Evolutionary conservation across 129 eudicot genomes (phyloP).

Genomic region (Mikania micrantha): DNA sequence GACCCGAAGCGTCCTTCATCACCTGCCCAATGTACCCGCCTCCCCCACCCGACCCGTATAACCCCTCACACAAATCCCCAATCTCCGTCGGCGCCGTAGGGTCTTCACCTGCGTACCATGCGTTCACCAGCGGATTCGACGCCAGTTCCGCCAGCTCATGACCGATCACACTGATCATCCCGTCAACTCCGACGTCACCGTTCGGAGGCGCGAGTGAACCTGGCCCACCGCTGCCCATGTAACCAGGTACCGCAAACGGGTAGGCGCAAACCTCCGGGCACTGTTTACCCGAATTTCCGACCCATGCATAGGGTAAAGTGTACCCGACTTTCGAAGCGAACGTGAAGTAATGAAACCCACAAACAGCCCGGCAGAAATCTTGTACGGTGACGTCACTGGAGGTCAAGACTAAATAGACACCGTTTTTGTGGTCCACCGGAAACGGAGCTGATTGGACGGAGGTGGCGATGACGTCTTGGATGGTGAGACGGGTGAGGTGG

Average conservation of each 20-base stretch:
- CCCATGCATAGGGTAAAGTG: conserved; percentile 92
- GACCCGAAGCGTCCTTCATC: conserved; percentile 52
- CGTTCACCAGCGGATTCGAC: conserved; percentile 66
- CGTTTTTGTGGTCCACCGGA: conserved; percentile 63
- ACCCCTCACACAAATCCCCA: conserved; percentile 77
- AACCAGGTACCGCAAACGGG: conserved; percentile 81
- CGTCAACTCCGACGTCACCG: conserved; percentile 66
- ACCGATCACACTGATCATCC: conserved; percentile 72
- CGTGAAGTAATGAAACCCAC: conserved; percentile 93
- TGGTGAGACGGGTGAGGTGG: conserved; percentile 67
- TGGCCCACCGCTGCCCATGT: conserved; percentile 54
- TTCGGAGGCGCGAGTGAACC: conserved; percentile 57
- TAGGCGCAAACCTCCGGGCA: conserved; percentile 92
- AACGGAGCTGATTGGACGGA: conserved; percentile 46
- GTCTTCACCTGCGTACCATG: conserved; percentile 81
- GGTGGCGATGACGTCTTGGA: conserved; percentile 57
- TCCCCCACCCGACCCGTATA: conserved; percentile 80
- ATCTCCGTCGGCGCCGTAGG: conserved; percentile 83
- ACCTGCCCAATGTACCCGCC: conserved; percentile 80
- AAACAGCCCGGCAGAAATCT: conserved; percentile 79
- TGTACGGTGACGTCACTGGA: conserved; percentile 64
- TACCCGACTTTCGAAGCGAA: conserved; percentile 76
- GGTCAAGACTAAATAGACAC: conserved; percentile 54
- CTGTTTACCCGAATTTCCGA: conserved; percentile 74
- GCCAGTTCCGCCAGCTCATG: conserved; percentile 73